Base-by-base conservation (phyloP, 306 rosid genomes). In the Sphenostylis stenocarpa region DNA sequence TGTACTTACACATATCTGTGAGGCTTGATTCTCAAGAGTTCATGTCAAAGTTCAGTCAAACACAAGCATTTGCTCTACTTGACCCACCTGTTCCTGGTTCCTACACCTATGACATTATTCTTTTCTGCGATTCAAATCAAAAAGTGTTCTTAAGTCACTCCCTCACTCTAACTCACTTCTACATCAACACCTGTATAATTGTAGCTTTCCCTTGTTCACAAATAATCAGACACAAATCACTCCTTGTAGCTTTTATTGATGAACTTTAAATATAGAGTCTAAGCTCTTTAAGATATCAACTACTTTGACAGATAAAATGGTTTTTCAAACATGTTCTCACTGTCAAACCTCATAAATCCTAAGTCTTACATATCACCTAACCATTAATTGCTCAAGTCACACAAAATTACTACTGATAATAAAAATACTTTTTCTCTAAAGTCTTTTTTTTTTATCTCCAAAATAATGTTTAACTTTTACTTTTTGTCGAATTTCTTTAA, bases 1-100 rank as follows among this genome's bases (percentile, higher is more conserved):
- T 34, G 9, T 36, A 36, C 11, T 36, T 8, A 10, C 47, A 12
- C 5, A 41, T 41, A 3, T 41, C 47, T 41, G 15, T 20, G 61
- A 64, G 61, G 72, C 73, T 29, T 64, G 45, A 63, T 33, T 44
- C 26, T 17, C 48, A 80, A 45, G 55, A 29, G 52, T 33, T 56
- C 43, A 23, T n/a, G 55, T 73, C 26, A 56, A 73, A 67, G 47
- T 67, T 43, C 56, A 66, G 70, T 80, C 34, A 73, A 80, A 75
- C 39, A 75, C 29, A 75, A 38, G 80, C 73, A 58, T 39, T 38
- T 58, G 66, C 63, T 81, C 48, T 13, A 14, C 60, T 47, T 58
- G 67, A 75, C 77, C 81, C 81, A 81, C 77, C 31, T 68, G 73
- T 75, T 81, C 67, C 69, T 55, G 33, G 49, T 9, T 36, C 31